Evolutionary conservation across 495 filamentous ascomycete genomes (phyloP).

Genomic region (Annulohypoxylon nitens): DNA sequence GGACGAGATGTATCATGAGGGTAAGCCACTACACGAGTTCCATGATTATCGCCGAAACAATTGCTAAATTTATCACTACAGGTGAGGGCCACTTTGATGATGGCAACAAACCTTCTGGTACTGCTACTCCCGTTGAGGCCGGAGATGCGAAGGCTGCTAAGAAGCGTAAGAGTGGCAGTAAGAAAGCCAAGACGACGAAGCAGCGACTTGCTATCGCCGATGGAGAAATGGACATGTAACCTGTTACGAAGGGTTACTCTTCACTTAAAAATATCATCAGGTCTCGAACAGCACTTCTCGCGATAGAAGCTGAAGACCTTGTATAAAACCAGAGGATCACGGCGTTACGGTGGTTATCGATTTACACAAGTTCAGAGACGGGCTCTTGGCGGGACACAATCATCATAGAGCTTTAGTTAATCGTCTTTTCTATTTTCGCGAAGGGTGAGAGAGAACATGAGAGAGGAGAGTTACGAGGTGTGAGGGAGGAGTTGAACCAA

Average conservation of each 20-base stretch:
- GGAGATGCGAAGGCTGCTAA: slow-evolving; percentile 63
- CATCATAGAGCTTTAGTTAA: slow-evolving; percentile 44
- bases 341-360: slow-evolving; percentile 38
- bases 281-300: slow-evolving; percentile 7
- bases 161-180: slow-evolving; percentile 70
- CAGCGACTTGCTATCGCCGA: slow-evolving; percentile 90
- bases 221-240: slow-evolving; percentile 67
- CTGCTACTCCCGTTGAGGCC: slow-evolving; percentile 79
- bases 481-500: slow-evolving; percentile 13
- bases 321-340: slow-evolving; percentile 42
- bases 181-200: slow-evolving; percentile 93
- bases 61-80: slow-evolving; percentile 55
- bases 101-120: slow-evolving; percentile 81
- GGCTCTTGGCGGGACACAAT: slow-evolving; percentile 29
- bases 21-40: slow-evolving; percentile 64
- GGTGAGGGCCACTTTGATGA: slow-evolving; percentile 96
- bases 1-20: slow-evolving; percentile 99
- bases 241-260: neutral
- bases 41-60: neutral
- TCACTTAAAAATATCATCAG: slow-evolving; percentile 1
- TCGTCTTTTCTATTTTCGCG: slow-evolving; percentile 31
- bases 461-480: neutral
- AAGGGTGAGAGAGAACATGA: slow-evolving; percentile 7
- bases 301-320: slow-evolving; percentile 22
- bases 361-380: slow-evolving; percentile 20